A percentile compares a stretch with the other conserved stretches of the same genome.
phyloP scores from a whole-genome alignment of 306 rosid genomes.

The Quercus berberidifolia region DNA sequence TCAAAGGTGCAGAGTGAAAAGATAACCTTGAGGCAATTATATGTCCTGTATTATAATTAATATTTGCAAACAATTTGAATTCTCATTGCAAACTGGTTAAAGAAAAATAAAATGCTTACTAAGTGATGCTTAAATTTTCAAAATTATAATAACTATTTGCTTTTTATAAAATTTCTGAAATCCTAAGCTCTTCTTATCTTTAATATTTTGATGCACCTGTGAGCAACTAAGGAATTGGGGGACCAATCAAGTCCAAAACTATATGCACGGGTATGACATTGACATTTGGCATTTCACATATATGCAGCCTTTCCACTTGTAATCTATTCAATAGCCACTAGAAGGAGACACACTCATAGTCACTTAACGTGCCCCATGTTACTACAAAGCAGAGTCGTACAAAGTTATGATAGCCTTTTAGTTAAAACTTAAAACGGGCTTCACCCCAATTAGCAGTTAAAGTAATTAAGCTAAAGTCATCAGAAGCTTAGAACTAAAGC shows the following conservation, averaged over 20 bases:
- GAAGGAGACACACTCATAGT: conserved; percentile 14
- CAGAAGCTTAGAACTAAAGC: neutral
- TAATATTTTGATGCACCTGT: neutral
- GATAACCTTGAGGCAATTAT: neutral
- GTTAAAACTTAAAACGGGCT: neutral
- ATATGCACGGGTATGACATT: conserved; percentile 6
- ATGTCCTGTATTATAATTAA: too few relatives aligned
- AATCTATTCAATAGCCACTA: conserved; percentile 14
- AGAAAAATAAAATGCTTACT: neutral
- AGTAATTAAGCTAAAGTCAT: neutral
- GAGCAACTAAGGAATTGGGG: conserved; percentile 9
- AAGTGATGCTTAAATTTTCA: neutral
- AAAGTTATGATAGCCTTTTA: neutral
- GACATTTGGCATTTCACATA: neutral
- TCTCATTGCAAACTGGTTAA: neutral
- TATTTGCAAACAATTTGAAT: neutral
- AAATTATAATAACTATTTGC: neutral
- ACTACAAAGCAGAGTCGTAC: neutral
- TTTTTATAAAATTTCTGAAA: neutral
- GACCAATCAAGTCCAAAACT: conserved; percentile 22
- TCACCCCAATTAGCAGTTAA: neutral
- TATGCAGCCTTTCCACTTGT: neutral
- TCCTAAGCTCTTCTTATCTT: neutral
- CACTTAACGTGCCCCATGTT: conserved; percentile 3
- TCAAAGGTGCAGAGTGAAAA: neutral